Evolutionary conservation across 148 eudicot species (phyloP), one percentile per base, ranked within the genome.

Genomic region (Agrostemma githago): DNA sequence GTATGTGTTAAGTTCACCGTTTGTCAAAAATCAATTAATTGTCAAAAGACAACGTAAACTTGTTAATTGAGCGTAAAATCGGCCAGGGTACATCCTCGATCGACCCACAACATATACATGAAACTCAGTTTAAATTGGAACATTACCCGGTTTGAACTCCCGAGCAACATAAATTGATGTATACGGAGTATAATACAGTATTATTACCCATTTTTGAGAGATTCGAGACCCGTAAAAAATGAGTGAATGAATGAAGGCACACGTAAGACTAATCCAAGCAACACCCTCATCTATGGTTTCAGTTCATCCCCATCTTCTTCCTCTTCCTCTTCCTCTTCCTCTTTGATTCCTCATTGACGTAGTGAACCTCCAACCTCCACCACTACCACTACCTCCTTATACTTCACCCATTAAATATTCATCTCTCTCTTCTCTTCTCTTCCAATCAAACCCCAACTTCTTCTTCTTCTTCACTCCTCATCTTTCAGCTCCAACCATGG

Each of bases 231-330:
- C 62, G 19, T 8, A 17, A 60, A 60, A 64, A 60, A 19, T 75
- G 66, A 66, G 15, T 82, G 89, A 86, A 79, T 78, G 74, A 73
- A 44, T 51, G 44, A 20, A 21, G 3, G 73, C 65, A 76, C 87
- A 78, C 84, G 87, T 82, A 76, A 53, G 77, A 56, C 72, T 73
- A 75, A 76, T 17, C 71, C 65, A 76, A 78, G 62, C 87, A 71
- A 78, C 68, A 75, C 69, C 63, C 56, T 63, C 19, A 26, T 56
- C 74, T 62, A 38, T 84, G 87, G 87, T 71, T 75, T 76, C 16
- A 26, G 34, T 79, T 80, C 38, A 80, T 61, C 71, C 82, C 56
- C 66, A 73, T 71, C 41, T 43, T 38, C 63, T 43, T 66, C 40
- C n/a, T 39, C 59, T 56, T 6, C 20, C 2, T 48, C 54, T 19